Evolutionary conservation across 495 filamentous ascomycete genomes (phyloP), one percentile per base, ranked within the genome.

Genomic region (Aspergillus sclerotiicarbonarius): DNA sequence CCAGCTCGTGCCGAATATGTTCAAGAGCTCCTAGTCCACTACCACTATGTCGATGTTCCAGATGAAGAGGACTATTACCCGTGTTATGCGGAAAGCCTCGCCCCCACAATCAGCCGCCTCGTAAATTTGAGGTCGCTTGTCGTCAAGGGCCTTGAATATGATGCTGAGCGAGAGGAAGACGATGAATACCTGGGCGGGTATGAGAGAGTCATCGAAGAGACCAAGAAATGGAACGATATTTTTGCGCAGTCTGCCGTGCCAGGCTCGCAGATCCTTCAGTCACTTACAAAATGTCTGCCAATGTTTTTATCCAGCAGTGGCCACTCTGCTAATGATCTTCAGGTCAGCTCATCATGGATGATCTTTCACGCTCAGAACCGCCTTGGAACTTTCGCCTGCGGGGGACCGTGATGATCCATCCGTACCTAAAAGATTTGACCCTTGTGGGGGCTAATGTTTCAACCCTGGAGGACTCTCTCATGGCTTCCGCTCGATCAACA

Each of bases 121-220:
- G 25, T 45, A 12, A 58, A 58, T 3, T 18, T 58, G 18, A 4
- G 16, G 18, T 31, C 33, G 6, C 48, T 52, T 12, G 19, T 51
- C 15, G 37, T 58, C 19, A 58, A 58, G 48, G 56, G 56, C 5
- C 47, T 58, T 5, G 25, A 52, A 12, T 51, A 58, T 21, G 54
- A 51, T 44, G 37, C 15, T 9, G 8, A 6, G 3, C 37, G 53
- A 21, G 30, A 37, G 1, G 2, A 39, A n/a, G 53, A 48, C 20
- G 53, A 58, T 30, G 31, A 15, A 15, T n/a, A n/a, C 18, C 6
- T 52, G 9, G 48, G 39, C 13, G 15, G 21, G 10, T 12, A 6
- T 20, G 32, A 35, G 20, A 45, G 48, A 52, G 35, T 45, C 16
- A 16, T 32, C 30, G 15, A 21, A 5, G 12, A 15, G n/a, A 31